Evolutionary conservation across 2,329 filamentous ascomycete species (phyloP).

Genomic region (Coniella lustricola): DNA sequence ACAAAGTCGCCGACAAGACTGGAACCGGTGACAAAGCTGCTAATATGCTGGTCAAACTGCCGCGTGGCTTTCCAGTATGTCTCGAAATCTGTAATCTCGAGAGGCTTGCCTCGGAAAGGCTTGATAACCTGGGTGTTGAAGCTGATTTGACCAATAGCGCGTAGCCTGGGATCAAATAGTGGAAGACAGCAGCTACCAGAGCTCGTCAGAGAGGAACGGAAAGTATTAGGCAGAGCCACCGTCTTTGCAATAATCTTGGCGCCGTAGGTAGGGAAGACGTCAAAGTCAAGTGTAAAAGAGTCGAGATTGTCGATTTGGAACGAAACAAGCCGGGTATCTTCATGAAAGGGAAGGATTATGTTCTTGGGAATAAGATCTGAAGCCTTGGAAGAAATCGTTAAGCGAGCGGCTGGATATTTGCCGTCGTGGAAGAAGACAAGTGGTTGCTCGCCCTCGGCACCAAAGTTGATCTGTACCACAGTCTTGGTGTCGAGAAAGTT

Average conservation of each 20-base stretch:
- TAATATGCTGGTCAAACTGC: constrained; percentile 78
- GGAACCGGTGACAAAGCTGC: constrained; percentile 85
- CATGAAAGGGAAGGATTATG: constrained; percentile 88
- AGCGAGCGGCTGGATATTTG: constrained; percentile 88
- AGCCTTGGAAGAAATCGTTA: constrained; percentile 94
- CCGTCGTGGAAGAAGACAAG: constrained; percentile 95
- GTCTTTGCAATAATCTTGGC: constrained; percentile 97
- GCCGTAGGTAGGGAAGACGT: constrained; percentile 95
- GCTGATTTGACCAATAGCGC: constrained; percentile 86
- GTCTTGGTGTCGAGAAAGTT: constrained; percentile 98
- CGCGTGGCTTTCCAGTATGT: constrained; percentile 99
- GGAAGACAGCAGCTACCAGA: constrained; percentile 78
- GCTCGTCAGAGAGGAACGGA: constrained; percentile 67
- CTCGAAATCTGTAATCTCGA: constrained; percentile 97
- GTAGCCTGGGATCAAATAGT: constrained; percentile 83
- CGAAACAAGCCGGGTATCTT: constrained; percentile 86
- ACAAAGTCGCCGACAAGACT: constrained; percentile 95
- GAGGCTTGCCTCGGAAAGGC: constrained; percentile 81
- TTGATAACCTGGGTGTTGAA: constrained; percentile 97
- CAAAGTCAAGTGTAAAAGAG: constrained; percentile 90
- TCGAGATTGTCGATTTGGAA: constrained; percentile 95
- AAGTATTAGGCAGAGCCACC: constrained; percentile 81
- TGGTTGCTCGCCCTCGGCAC: constrained; percentile 64
- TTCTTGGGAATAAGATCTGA: constrained; percentile 96
- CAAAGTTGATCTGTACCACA: constrained; percentile 87